These are phyloP conservation scores for Camelina sativa DNA, from an alignment of 345 rosid genomes.

Conservation along the genomic window DNA sequence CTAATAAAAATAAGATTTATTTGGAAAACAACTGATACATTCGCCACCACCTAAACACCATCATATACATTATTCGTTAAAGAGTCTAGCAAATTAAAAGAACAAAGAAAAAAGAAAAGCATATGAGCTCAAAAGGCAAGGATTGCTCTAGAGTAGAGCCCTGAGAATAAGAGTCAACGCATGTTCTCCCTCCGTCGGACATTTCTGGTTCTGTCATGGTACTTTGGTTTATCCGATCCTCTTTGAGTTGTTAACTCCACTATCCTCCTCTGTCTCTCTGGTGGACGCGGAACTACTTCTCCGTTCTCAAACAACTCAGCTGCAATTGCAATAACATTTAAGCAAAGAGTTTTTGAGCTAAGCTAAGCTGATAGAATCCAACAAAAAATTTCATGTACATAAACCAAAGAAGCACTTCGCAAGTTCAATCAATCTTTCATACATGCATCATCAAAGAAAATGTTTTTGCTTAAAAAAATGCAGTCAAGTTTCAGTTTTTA, in stretches of 20 bases:
- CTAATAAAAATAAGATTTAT: too few relatives aligned
- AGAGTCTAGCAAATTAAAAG: slow-evolving; percentile 5
- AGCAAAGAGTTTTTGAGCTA: slow-evolving; percentile 5
- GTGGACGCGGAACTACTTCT: slow-evolving; percentile 86
- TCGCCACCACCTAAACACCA: not conserved
- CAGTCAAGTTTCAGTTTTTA: not conserved
- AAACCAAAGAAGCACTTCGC: not conserved
- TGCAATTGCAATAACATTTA: slow-evolving; percentile 44
- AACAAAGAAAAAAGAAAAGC: not conserved
- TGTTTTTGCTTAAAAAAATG: not conserved
- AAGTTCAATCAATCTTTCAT: slow-evolving; percentile 11
- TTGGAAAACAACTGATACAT: too few relatives aligned
- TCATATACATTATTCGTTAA: slow-evolving; percentile 28
- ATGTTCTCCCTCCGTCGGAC: slow-evolving; percentile 76
- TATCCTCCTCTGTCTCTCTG: slow-evolving; percentile 93
- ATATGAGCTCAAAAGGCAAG: not conserved
- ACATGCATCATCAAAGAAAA: not conserved
- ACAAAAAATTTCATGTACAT: not conserved
- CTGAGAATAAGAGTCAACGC: slow-evolving; percentile 27
- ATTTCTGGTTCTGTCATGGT: slow-evolving; percentile 72
- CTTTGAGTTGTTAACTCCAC: slow-evolving; percentile 77
- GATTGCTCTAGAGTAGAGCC: slow-evolving; percentile 5
- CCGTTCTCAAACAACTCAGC: slow-evolving; percentile 92
- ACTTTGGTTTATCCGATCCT: slow-evolving; percentile 66
- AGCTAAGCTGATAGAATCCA: not conserved